A percentile compares a stretch with the other conserved stretches of the same genome.
These are phyloP conservation scores for Citrus hindsii DNA, from an alignment of 345 rosid genomes.

Conservation along the genomic window DNA sequence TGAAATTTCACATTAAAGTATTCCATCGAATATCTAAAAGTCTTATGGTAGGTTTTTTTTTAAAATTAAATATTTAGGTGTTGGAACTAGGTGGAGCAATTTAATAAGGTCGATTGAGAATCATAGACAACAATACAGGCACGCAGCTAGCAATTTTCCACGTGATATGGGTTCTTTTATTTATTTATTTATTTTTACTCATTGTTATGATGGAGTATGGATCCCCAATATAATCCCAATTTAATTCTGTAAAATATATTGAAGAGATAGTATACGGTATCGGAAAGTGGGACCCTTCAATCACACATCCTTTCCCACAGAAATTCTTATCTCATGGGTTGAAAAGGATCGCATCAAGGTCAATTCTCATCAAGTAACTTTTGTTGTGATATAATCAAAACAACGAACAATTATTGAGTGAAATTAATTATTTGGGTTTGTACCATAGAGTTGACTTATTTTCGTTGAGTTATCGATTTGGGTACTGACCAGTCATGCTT, in stretches of 20 bases:
- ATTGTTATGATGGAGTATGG: background rate
- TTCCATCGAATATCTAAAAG: background rate
- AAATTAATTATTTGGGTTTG: background rate
- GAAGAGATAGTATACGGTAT: background rate
- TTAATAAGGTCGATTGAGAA: background rate
- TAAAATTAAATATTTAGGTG: background rate
- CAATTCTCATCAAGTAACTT: background rate
- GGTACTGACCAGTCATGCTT: conserved; percentile 1
- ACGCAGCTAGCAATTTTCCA: background rate
- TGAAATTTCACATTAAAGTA: background rate
- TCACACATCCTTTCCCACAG: conserved; percentile 6
- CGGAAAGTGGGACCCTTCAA: conserved; percentile 16
- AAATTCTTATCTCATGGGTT: background rate
- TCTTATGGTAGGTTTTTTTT: background rate
- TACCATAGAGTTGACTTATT: conserved; percentile 4
- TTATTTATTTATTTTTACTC: no score
- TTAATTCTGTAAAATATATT: no score
- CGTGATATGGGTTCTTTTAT: background rate
- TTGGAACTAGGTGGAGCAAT: background rate
- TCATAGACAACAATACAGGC: background rate
- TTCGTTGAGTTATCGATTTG: background rate
- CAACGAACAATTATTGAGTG: background rate
- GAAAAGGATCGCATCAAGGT: background rate
- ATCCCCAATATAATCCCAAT: background rate
- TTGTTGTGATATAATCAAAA: background rate